Conservation (phyloP, 164 flowering plant genomes). For the Magnolia changhungtana region DNA sequence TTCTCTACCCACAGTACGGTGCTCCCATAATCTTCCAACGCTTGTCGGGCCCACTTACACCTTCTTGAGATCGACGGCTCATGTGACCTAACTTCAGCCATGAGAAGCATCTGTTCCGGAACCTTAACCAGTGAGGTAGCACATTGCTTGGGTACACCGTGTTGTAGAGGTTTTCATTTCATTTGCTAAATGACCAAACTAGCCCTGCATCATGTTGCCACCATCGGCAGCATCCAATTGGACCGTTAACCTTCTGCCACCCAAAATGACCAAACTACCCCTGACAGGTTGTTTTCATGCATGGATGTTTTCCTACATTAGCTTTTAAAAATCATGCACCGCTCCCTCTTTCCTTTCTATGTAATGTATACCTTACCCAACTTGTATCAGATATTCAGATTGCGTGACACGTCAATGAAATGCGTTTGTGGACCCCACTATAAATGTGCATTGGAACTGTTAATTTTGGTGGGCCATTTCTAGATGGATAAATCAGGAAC, state of each 20-base stretch:
- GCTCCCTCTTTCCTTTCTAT: background rate
- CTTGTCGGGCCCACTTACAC: slow-evolving; percentile 13
- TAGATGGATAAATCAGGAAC: background rate
- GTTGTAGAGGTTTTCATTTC: background rate
- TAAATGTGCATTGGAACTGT: background rate
- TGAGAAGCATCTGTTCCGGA: background rate
- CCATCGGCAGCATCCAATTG: background rate
- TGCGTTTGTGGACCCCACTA: background rate
- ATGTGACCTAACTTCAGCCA: background rate
- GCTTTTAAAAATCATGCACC: background rate
- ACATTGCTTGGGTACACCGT: background rate
- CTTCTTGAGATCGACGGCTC: background rate
- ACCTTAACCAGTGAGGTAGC: background rate
- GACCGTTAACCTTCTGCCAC: background rate
- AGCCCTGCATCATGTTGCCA: too few relatives aligned
- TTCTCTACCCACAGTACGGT: slow-evolving; percentile 83
- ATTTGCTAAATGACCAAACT: too few relatives aligned
- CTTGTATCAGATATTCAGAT: background rate
- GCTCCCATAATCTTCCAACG: slow-evolving; percentile 66
- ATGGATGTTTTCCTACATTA: background rate
- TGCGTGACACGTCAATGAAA: background rate
- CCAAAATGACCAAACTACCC: background rate
- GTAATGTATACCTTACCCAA: background rate
- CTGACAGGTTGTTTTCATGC: background rate
- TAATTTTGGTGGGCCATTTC: background rate